Conservation (phyloP, 768 basidiomycete species). For the Phanerodontia chrysosporium region DNA sequence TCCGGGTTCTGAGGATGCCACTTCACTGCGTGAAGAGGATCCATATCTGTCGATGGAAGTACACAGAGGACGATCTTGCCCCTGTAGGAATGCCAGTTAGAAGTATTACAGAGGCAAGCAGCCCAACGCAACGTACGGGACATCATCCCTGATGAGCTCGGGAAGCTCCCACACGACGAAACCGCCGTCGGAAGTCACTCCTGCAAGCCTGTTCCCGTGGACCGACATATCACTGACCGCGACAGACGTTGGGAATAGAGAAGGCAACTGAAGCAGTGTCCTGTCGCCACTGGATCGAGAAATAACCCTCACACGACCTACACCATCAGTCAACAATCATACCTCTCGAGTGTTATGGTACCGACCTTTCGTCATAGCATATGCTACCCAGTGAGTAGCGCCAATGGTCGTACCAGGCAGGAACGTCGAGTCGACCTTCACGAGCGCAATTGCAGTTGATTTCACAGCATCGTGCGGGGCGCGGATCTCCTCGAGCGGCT, state of each 20-base stretch:
- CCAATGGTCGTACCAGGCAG: slow-evolving; percentile 85
- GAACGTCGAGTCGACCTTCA: slow-evolving; percentile 82
- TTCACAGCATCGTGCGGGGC: slow-evolving; percentile 74
- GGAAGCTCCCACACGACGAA: slow-evolving; percentile 89
- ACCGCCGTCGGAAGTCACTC: slow-evolving; percentile 84
- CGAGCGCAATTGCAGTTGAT: slow-evolving; percentile 86
- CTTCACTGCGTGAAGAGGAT: slow-evolving; percentile 76
- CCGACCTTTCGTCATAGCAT: slow-evolving; percentile 83
- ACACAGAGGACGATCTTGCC: slow-evolving; percentile 69
- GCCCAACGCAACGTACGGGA: slow-evolving; percentile 53
- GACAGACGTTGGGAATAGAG: slow-evolving; percentile 53
- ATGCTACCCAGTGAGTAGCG: slow-evolving; percentile 89
- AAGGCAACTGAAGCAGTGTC: slow-evolving; percentile 72
- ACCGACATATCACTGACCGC: slow-evolving; percentile 86
- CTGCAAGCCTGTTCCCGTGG: slow-evolving; percentile 75
- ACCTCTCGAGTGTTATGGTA: background rate
- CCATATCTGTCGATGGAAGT: slow-evolving; percentile 51
- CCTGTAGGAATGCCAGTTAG: slow-evolving; percentile 38
- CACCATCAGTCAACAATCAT: background rate
- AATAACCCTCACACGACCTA: slow-evolving; percentile 82
- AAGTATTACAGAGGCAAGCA: slow-evolving; percentile 7
- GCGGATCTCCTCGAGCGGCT: slow-evolving; percentile 68
- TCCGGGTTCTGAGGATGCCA: slow-evolving; percentile 85
- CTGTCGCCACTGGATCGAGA: slow-evolving; percentile 86
- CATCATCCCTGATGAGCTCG: slow-evolving; percentile 79